A percentile compares a stretch with the other conserved stretches of the same genome.
Conservation (phyloP, 139 green algal species). For the Asterochloris erici region DNA sequence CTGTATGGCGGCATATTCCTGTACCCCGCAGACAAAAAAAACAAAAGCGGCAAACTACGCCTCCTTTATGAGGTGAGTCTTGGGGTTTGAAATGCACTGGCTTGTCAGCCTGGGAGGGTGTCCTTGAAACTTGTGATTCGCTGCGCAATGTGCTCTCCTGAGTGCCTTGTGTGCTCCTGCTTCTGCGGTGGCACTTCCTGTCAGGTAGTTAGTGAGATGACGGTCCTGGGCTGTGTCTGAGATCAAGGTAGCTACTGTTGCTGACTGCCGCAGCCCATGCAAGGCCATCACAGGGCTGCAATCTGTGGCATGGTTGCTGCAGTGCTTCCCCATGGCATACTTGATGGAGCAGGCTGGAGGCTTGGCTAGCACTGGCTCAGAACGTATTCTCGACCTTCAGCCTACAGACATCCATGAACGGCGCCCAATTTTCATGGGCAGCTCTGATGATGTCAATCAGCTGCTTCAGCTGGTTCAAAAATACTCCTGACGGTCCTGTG, state of each 20-base stretch:
- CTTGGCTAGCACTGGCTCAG: constrained; percentile 31
- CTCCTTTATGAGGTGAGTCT: constrained; percentile 64
- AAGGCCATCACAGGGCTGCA: neutral
- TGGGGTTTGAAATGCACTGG: neutral
- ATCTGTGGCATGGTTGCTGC: neutral
- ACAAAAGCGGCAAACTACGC: constrained; percentile 61
- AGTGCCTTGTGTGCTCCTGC: neutral
- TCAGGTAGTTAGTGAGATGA: no score
- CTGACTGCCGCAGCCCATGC: no score
- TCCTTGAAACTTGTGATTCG: neutral
- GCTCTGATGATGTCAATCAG: no score
- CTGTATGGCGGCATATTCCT: constrained; percentile 75
- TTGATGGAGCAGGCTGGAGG: constrained; percentile 60
- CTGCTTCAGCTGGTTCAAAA: no score
- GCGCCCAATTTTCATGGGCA: constrained; percentile 2
- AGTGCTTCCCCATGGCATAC: constrained; percentile 64
- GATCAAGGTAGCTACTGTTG: no score
- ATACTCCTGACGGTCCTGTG: no score
- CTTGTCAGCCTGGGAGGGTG: neutral
- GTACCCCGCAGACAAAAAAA: constrained; percentile 73
- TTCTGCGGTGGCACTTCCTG: neutral
- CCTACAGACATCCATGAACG: constrained; percentile 50
- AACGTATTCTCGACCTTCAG: constrained; percentile 42
- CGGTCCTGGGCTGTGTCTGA: no score
- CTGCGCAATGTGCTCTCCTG: neutral